Evolutionary conservation across 164 flowering plant genomes (phyloP), one percentile per base, ranked within the genome.

Genomic region (Euptelea pleiosperma): DNA sequence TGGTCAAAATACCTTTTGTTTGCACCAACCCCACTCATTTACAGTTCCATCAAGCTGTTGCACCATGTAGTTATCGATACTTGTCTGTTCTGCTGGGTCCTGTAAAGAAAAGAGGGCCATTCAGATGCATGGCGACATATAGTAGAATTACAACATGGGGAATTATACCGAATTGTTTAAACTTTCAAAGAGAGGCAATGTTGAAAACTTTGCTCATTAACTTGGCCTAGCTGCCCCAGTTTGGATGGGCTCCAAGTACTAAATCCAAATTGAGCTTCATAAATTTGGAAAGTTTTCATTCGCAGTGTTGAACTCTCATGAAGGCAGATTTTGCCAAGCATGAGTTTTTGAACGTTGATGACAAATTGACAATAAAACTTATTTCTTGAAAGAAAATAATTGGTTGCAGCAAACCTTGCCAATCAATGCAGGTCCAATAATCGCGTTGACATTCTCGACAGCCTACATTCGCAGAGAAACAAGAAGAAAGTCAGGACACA

Each of bases 11-110:
- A 89, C 96, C 97, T 89, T 90, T 48, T 87, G 95, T 56, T 90
- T 90, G 83, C 97, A 90, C 97, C 97, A 90, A 48, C 94, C 97
- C 97, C 95, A 90, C 79, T 90, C 97, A 40, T 87, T 90, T 14
- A 72, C 78, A 58, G 95, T 90, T 65, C 95, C 97, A 68, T 90
- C 95, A 58, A 87, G 97, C 66, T 83, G 67, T 55, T 87, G 92
- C 70, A 90, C 97, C 92, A 89, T 87, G 78, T 68, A 87, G 65
- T 85, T 87, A 64, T 89, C 97, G 62, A 89, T 77, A 6, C 39
- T 70, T 34, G 78, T 65, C 68, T 87, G 97, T 50, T 87, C 77
- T 28, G 88, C 75, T 65, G 96, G 89, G 75, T 89, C 91, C 96
- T 89, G 73, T 8, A 34, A 19, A 53, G 28, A 11, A 4, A 30